Evolutionary conservation across 306 rosid species (phyloP), one percentile per base, ranked within the genome.

Genomic region (Glycyrrhiza uralensis): DNA sequence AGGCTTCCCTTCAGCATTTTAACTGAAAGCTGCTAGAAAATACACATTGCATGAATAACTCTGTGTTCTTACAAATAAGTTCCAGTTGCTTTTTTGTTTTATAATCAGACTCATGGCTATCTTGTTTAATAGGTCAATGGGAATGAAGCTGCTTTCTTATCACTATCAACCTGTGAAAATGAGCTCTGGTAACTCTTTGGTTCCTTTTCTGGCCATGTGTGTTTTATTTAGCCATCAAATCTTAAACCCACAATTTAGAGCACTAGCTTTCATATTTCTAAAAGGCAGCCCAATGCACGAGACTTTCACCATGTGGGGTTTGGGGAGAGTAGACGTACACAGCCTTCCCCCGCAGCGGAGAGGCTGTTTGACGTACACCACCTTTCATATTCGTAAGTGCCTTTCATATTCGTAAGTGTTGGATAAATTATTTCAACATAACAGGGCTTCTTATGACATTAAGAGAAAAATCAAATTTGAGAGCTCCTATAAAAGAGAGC

Each of bases 101-200:
- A 41, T 26, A 63, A 20, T 71, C 71, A 72, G 38, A 65, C 42
- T 33, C 12, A 38, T 74, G 64, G 14, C 36, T 33, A 52, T 61
- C 67, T 83, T 64, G 55, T 72, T 82, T 79, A 84, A 52, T 74
- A 90, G 98, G 94, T 88, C 66, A 85, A 85, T 55, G 93, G 84
- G 70, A 62, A 82, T 69, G 93, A 93, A 87, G 65, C 78, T 74
- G 96, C 96, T 57, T 82, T 79, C 29, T 11, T 90, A 23, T 93
- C 92, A 71, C 78, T 90, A 32, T 71, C 85, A 79, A 52, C 82
- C 73, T 39, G 65, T 52, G 87, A 93, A 80, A 84, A 88, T 81
- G 88, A 80, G 61, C 78, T 78, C 85, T 84, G 96, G 98, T 93
- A 55, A 69, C 63, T 83, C 76, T 69, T 70, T 30, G 55, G 57